Evolutionary conservation across 495 filamentous ascomycete genomes (phyloP), one percentile per base, ranked within the genome.

Genomic region (Penicillium odoratum): DNA sequence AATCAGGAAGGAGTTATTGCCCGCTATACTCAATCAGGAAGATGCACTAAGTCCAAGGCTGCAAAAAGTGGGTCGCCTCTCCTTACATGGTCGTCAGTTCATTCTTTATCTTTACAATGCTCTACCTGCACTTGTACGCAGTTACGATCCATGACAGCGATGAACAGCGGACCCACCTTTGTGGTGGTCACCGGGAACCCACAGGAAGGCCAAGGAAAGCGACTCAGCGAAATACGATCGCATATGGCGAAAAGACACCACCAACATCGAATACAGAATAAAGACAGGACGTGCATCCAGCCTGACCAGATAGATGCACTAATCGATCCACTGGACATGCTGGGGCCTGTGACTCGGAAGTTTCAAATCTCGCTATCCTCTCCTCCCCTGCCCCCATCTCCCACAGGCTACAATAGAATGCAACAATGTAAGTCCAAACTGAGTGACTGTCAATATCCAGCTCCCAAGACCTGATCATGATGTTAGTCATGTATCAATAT

Each of bases 151-250:
- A 60, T 60, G 48, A 28, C 13, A 4, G 13, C 18, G 16, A 56
- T 25, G n/a, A 30, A 40, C 7, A n/a, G 28, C 33, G 51, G 43
- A 51, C 46, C 55, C 18, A 50, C 55, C 10, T 65, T 65, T 56
- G 56, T 65, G 15, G 51, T 65, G 16, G 53, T 58, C n/a, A 65
- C 62, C 33, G 62, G 59, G 21, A 45, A 60, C 18, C 62, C 62
- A 18, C 46, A 65, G 25, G 18, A 44, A 34, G 58, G 48, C 25
- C 60, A 58, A 16, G 50, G 52, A 40, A 40, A 61, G 38, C 56
- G 62, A 28, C 60, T 65, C 29, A 65, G 62, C 16, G 33, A 59
- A 38, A 29, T 55, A 10, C 57, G 57, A 26, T 59, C 57, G 33
- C 51, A 53, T 11, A 33, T 51, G 7, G 50, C 52, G 6, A 60